Base-by-base conservation (phyloP, 805 yeast genomes). In the Saccharomycopsis selenospora region DNA sequence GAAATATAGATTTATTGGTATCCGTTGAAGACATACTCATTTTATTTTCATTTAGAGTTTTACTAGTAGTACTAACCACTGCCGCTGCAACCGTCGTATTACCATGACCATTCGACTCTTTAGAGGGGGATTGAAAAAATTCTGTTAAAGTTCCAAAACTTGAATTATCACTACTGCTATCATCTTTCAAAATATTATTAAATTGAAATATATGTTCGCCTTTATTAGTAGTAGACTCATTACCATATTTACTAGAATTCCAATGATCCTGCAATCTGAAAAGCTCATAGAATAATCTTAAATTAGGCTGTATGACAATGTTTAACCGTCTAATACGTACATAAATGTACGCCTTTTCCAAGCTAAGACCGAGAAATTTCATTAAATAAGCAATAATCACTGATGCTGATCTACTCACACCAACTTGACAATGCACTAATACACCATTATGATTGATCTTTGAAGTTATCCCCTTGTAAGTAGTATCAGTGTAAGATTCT, bases 381-480 rank as follows among this genome's bases (percentile, higher is more conserved):
- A 91, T 90, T 33, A 87, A 91, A 61, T 89, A 97, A 1, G 96
- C 96, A 56, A 91, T 91, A 57, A 95, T 91, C 8, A 91, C 95
- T 0, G 97, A 87, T 0, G 97, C 98, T 2, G 95, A 86, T 48
- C 98, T 70, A 0, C 96, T 86, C 3, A 91, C 98, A 0, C 98
- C 98, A 43, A 88, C 97, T 60, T 95, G 85, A 59, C 98, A 91
- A 63, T 91, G 98, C 8, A 91, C 90, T 52, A 91, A 69, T 2
- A 36, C 28, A 23, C 42, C 46, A 6, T 20, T 6, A 4, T 42
- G 8, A 18, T 46, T 43, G 33, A 33, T 38, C 18, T 42, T 43
- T 4, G 47, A 25, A 22, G 42, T 18, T 8, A 46, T 11, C 17
- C 65, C 66, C 4, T 33, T 14, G 18, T 10, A 33, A 14, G 20